A percentile compares a stretch with the other conserved stretches of the same genome.
Evolutionary conservation across 805 yeast species (phyloP).

Genomic region (Candida bentonensis): DNA sequence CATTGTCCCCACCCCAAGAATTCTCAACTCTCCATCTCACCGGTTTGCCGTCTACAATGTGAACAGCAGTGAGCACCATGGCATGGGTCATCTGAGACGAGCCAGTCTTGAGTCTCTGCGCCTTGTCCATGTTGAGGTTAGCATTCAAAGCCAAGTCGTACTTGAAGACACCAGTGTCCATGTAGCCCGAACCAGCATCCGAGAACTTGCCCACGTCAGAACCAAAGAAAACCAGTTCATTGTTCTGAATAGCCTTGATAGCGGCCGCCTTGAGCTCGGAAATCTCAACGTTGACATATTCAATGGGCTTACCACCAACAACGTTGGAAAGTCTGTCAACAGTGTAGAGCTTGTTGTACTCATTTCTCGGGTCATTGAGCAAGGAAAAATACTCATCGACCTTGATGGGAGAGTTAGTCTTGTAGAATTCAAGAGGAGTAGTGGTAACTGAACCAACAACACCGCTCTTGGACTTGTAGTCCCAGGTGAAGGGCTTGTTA

Average conservation of each 20-base stretch:
- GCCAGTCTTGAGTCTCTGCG: conserved; percentile 53
- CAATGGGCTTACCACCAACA: conserved; percentile 52
- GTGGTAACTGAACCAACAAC: conserved; percentile 32
- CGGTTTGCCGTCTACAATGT: conserved; percentile 45
- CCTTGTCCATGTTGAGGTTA: conserved; percentile 40
- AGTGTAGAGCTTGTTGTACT: conserved; percentile 44
- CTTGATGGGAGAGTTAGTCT: conserved; percentile 38
- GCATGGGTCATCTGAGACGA: conserved; percentile 84
- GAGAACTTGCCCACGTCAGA: conserved; percentile 75
- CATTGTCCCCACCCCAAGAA: conserved; percentile 62
- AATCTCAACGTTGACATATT: conserved; percentile 56
- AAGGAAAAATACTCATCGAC: conserved; percentile 44
- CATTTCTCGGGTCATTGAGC: conserved; percentile 73
- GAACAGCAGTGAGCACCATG: conserved; percentile 73
- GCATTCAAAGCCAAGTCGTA: conserved; percentile 36
- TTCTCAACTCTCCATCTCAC: conserved; percentile 62
- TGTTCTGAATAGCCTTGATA: conserved; percentile 50
- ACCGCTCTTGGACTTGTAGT: conserved; percentile 59
- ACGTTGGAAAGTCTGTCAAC: conserved; percentile 69
- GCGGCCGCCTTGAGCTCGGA: conserved; percentile 45
- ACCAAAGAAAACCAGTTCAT: conserved; percentile 78
- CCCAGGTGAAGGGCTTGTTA: conserved; percentile 55
- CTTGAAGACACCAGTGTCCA: conserved; percentile 60
- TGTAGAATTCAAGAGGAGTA: conserved; percentile 55
- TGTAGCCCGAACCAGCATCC: conserved; percentile 49